phyloP scores from a whole-genome alignment of 23 red algal genomes.

The Gracilaria caudata region DNA sequence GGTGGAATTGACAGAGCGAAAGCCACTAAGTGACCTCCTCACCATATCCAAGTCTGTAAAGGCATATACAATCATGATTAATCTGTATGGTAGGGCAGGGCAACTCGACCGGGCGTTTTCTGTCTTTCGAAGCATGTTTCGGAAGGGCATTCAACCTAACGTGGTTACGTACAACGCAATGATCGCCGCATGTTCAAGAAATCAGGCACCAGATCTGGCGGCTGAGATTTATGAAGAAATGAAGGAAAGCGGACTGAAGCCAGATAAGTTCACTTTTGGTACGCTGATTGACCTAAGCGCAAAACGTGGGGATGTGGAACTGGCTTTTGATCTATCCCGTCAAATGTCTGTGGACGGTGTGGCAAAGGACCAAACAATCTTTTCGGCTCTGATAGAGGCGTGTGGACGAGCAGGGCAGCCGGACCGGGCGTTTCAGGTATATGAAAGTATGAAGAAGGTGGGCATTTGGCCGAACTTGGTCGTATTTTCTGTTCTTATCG shows the following conservation, averaged over 20 bases:
- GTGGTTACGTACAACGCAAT: constrained; percentile 80
- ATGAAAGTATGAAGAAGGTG: constrained; percentile 67
- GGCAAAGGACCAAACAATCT: constrained; percentile 77
- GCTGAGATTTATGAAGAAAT: constrained; percentile 68
- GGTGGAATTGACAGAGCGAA: constrained; percentile 33
- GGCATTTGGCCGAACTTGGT: constrained; percentile 66
- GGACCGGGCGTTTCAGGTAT: constrained; percentile 46
- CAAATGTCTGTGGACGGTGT: constrained; percentile 69
- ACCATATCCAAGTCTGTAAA: constrained; percentile 43
- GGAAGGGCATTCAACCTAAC: constrained; percentile 27
- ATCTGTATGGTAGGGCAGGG: constrained; percentile 65
- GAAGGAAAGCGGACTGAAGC: constrained; percentile 42
- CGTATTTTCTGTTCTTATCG: constrained; percentile 75
- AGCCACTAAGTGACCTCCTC: constrained; percentile 16
- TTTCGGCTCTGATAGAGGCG: constrained; percentile 87
- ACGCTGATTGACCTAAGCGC: constrained; percentile 67
- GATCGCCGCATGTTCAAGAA: constrained; percentile 72
- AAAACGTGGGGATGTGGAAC: constrained; percentile 58
- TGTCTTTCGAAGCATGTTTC: constrained; percentile 39
- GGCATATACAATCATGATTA: constrained; percentile 69
- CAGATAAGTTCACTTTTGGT: constrained; percentile 78
- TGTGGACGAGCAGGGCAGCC: constrained; percentile 62
- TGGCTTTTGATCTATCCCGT: constrained; percentile 70
- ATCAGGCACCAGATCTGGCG: constrained; percentile 49
- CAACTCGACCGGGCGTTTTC: constrained; percentile 59